A percentile compares a stretch with the other conserved stretches of the same genome.
Evolutionary conservation across 805 yeast species (phyloP).

Genomic region (Myxozyma geophila): DNA sequence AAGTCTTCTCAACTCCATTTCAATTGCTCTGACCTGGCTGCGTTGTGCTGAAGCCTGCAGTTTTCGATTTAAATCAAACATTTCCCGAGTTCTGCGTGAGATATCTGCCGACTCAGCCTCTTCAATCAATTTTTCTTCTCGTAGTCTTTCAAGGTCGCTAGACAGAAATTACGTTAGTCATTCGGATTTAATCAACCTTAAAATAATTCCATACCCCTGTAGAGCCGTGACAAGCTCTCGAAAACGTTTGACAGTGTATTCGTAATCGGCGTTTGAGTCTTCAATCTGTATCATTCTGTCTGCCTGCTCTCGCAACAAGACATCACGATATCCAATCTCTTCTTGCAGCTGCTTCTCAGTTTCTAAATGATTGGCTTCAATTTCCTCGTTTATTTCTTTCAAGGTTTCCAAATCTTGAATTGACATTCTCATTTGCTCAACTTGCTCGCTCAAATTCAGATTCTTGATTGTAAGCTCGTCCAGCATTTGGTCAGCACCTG

Average conservation of each 20-base stretch:
- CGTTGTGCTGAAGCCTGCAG: slow-evolving; percentile 32
- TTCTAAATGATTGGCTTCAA: slow-evolving; percentile 53
- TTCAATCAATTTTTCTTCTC: slow-evolving; percentile 26
- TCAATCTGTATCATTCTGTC: slow-evolving; percentile 23
- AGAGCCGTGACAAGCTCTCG: slow-evolving; percentile 41
- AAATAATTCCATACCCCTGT: slow-evolving; percentile 27
- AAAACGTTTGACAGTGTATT: slow-evolving; percentile 35
- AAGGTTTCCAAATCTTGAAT: slow-evolving; percentile 59
- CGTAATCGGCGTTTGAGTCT: slow-evolving; percentile 29
- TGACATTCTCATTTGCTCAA: slow-evolving; percentile 48
- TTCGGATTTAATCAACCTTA: no score
- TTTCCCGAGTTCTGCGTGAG: slow-evolving; percentile 28
- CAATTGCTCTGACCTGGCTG: slow-evolving; percentile 37
- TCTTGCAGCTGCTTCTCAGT: slow-evolving; percentile 51
- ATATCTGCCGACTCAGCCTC: slow-evolving; percentile 30
- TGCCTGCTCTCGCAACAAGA: slow-evolving; percentile 30
- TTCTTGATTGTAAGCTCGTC: slow-evolving; percentile 49
- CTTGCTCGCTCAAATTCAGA: slow-evolving; percentile 45
- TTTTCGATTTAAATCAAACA: slow-evolving; percentile 38
- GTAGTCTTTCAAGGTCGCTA: slow-evolving; percentile 38
- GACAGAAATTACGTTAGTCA: neutral
- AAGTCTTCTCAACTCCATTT: slow-evolving; percentile 38
- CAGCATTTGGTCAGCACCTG: slow-evolving; percentile 47
- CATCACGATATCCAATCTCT: slow-evolving; percentile 45
- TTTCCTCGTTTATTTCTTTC: slow-evolving; percentile 56